Evolutionary conservation across 139 green algal genomes (phyloP).

Genomic region (Picochlorum costavermella): DNA sequence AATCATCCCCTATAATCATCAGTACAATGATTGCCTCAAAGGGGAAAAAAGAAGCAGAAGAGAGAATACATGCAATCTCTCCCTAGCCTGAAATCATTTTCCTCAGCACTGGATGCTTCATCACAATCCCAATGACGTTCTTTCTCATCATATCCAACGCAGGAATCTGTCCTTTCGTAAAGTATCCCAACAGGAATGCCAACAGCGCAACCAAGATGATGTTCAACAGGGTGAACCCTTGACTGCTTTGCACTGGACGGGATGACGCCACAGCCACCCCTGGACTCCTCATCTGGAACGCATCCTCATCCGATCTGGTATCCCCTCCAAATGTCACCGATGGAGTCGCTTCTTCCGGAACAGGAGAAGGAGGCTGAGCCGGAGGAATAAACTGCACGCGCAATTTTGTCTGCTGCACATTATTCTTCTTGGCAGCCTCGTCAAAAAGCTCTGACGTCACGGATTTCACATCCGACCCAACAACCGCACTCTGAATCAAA

Average conservation of each 20-base stretch:
- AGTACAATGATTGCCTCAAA: too few relatives aligned
- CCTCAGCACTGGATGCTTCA: too few relatives aligned
- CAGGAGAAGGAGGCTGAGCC: constrained; percentile 55
- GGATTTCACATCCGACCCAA: constrained; percentile 20
- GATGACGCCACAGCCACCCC: not conserved
- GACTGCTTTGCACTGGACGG: not conserved
- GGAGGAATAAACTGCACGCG: constrained; percentile 49
- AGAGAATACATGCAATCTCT: too few relatives aligned
- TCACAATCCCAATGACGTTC: too few relatives aligned
- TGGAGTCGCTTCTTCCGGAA: constrained; percentile 39
- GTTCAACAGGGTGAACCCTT: constrained; percentile 14
- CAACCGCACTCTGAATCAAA: constrained; percentile 53
- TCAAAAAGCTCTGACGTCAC: constrained; percentile 49
- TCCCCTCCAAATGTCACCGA: not conserved
- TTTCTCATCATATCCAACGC: not conserved
- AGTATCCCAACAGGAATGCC: constrained; percentile 34
- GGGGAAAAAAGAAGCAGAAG: too few relatives aligned
- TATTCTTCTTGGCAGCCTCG: constrained; percentile 14
- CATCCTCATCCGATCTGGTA: not conserved
- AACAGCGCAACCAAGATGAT: constrained; percentile 43
- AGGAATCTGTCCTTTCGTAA: not conserved
- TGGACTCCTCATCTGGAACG: not conserved
- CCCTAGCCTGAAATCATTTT: too few relatives aligned
- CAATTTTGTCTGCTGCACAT: constrained; percentile 55
- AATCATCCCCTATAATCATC: too few relatives aligned